Evolutionary conservation across 2,329 filamentous ascomycete genomes (phyloP).

Genomic region (Pseudonectria buxi): DNA sequence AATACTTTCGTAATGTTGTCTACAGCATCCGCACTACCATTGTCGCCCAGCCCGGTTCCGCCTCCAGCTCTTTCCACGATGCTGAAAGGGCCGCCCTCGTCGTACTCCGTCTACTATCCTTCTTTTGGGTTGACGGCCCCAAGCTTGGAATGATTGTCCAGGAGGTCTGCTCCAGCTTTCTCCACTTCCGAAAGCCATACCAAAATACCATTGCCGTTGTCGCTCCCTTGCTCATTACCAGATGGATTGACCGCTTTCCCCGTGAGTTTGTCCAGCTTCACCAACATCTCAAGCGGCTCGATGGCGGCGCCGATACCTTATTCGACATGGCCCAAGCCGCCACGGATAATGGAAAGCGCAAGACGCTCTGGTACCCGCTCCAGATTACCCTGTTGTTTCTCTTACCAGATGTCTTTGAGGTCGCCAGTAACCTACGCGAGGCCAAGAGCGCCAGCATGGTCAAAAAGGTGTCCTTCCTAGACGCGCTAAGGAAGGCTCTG

Average conservation of each 20-base stretch:
- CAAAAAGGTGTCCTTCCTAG: conserved; percentile 61
- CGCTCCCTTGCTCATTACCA: conserved; percentile 54
- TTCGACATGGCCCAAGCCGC: conserved; percentile 63
- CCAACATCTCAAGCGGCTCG: conserved; percentile 52
- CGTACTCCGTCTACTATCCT: conserved; percentile 52
- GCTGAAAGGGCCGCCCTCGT: conserved; percentile 48
- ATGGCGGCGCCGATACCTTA: conserved; percentile 58
- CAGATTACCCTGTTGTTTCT: conserved; percentile 58
- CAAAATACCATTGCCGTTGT: conserved; percentile 58
- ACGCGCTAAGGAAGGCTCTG: conserved; percentile 55
- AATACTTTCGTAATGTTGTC: conserved; percentile 48
- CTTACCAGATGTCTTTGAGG: conserved; percentile 62
- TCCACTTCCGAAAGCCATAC: conserved; percentile 57
- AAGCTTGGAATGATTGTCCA: conserved; percentile 58
- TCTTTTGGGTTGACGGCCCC: conserved; percentile 56
- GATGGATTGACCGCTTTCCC: conserved; percentile 61
- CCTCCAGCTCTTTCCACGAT: conserved; percentile 34
- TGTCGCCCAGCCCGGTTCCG: conserved; percentile 31
- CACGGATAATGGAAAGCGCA: conserved; percentile 50
- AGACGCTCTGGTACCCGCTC: conserved; percentile 52
- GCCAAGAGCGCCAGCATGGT: conserved; percentile 54
- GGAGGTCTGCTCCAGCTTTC: conserved; percentile 60
- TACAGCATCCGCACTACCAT: conserved; percentile 42
- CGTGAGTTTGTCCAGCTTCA: conserved; percentile 60
- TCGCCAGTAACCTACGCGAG: conserved; percentile 60